Evolutionary conservation across 1,284 basidiomycete genomes (phyloP), one percentile per base, ranked within the genome.

Genomic region (Coriolopsis trogii): DNA sequence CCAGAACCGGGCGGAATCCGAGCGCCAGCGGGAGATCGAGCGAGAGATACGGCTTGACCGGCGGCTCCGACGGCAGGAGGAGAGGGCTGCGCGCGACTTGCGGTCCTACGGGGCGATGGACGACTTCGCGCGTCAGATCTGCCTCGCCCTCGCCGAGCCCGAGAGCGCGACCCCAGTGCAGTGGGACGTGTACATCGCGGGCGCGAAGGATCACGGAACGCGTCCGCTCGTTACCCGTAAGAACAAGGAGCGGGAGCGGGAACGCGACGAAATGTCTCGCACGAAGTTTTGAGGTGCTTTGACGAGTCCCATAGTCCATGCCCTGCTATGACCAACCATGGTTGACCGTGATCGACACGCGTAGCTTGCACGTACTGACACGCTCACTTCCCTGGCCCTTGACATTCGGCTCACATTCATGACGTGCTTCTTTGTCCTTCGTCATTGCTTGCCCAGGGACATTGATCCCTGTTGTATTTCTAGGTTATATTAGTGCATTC

Each of bases 121-220:
- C 30, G 31, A 48, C 29, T 47, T 55, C 41, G n/a, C 48, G 46
- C 42, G 40, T 36, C 46, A 51, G 44, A 50, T 58, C 44, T 36
- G 41, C 18, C 25, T 42, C 30, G 56, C 56, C 42, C 49, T 58
- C 16, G 38, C 41, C 9, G 56, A 58, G 46, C 46, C 52, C 5
- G 56, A 58, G 46, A 34, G 44, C 36, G 53, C 45, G 53, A 15
- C 25, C 25, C 48, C 53, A n/a, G 48, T 55, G n/a, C 49, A 55
- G 41, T 55, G 53, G 53, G 42, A 46, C 30, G 30, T 25, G 41
- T 46, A 34, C 44, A 37, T 46, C 20, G 41, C 37, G 31, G 21
- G 41, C 44, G 41, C 46, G 21, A 18, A 38, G 24, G 53, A 50
- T 6, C 47, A 40, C 21, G 49, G 53, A 20, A 44, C 42, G 30